Evolutionary conservation across 441 rosid genomes (phyloP), one percentile per base, ranked within the genome.

Genomic region (Gossypium laxum): DNA sequence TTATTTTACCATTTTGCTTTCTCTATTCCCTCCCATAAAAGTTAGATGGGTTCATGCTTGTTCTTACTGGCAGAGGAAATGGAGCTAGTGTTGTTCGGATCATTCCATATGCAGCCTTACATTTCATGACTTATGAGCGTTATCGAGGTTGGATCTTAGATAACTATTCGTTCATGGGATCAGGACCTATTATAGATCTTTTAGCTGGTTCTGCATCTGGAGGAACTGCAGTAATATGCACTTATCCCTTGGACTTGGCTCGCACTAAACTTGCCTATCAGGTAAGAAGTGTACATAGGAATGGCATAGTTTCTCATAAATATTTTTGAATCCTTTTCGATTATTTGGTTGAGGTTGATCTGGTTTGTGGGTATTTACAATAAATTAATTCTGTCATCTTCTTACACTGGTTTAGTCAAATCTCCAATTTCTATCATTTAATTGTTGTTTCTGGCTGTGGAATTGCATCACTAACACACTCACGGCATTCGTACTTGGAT

Each of bases 191-290:
- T 67, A 72, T 91, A 74, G 98, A 93, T 90, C 91, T 93, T 45
- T 76, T 93, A 75, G 98, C 98, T 78, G 98, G 98, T 71, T 85
- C 98, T 54, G 85, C 83, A 65, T 89, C 98, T 72, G 98, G 98
- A 21, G 98, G 98, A 78, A 93, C 97, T 54, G 97, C 98, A 54
- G 98, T 91, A 21, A 78, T 93, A 72, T 93, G 96, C 85, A 91
- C 96, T 6, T 93, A 93, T 52, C 98, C 98, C 51, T 82, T 93
- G 61, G 97, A 93, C 83, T 81, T 93, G 78, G 96, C 98, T 81
- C 96, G 97, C 43, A 88, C 98, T 57, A 93, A 90, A 77, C 92
- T 93, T 73, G 97, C 98, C 60, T 93, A 93, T 82, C 98, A 93
- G 91, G 98, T 89, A 74, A 70, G 74, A 77, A 50, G 18, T 67